Base-by-base conservation (phyloP, 1,139 yeast genomes). In the Groenewaldozyma sp. region DNA sequence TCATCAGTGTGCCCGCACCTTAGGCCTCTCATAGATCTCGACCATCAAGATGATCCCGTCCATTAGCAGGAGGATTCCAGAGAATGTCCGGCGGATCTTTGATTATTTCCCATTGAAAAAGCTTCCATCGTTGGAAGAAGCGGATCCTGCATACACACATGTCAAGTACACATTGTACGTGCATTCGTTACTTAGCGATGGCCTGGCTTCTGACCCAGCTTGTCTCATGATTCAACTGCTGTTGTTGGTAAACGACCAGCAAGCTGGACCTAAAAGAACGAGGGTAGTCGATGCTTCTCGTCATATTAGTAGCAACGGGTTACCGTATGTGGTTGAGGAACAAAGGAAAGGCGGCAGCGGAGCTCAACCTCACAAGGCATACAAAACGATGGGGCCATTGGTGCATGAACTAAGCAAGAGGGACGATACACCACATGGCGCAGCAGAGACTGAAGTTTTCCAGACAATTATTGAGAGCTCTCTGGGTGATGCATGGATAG, bases 31-130 rank as follows among this genome's bases (percentile, higher is more conserved):
- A n/a, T n/a, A n/a, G n/a, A n/a, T n/a, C n/a, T n/a, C n/a, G n/a
- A n/a, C n/a, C n/a, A n/a, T n/a, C n/a, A n/a, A n/a, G n/a, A n/a
- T n/a, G n/a, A n/a, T n/a, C n/a, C n/a, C n/a, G 32, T 10, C n/a
- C 20, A 14, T 14, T 20, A 35, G 17, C 31, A 22, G 31, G 28
- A 49, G 54, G 33, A 63, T 74, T 2, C 82, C 82, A 0, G 53
- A 43, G 10, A 59, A 67, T 1, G 51, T 75, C 3, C 64, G 65
- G 45, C 48, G 51, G 31, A 49, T 74, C 3, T 75, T 76, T 46
- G 75, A 73, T 39, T 49, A 62, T 3, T 74, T 76, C 45, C 82
- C 82, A 0, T 42, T 74, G 26, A 46, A 44, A 18, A 58, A 63
- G 9, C 58, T 65, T 37, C 66, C 71, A 0, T 53, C 69, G 1